phyloP scores from a whole-genome alignment of 331 rosid genomes.

The Phaseolus coccineus region DNA sequence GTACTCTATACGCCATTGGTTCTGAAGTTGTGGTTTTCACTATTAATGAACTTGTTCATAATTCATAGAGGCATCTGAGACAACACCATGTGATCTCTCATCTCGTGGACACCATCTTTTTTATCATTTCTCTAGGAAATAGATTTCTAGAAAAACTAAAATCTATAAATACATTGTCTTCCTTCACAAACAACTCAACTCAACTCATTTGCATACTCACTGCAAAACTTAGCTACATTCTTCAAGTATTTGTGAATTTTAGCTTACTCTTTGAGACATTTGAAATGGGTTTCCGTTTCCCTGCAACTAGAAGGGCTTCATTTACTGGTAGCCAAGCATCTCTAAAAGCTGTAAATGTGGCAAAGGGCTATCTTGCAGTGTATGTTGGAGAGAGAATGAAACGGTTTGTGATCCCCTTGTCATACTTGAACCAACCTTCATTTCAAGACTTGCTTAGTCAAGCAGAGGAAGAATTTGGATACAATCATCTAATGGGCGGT shows the following conservation, averaged over 20 bases:
- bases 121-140: not conserved
- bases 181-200: slow-evolving; percentile 26
- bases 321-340: slow-evolving; percentile 26
- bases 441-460: slow-evolving; percentile 38
- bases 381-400: slow-evolving; percentile 42
- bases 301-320: slow-evolving; percentile 35
- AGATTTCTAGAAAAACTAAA: not conserved
- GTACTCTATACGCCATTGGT: not conserved
- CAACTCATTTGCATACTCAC: not conserved
- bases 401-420: slow-evolving; percentile 40
- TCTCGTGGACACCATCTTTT: slow-evolving; percentile 13
- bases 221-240: not conserved
- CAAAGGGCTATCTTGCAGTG: slow-evolving; percentile 37
- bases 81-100: slow-evolving; percentile 54
- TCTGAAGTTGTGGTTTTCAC: slow-evolving; percentile 1
- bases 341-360: slow-evolving; percentile 20
- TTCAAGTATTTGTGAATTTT: not conserved
- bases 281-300: slow-evolving; percentile 50
- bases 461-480: slow-evolving; percentile 39
- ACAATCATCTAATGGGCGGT: slow-evolving; percentile 39
- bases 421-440: slow-evolving; percentile 39
- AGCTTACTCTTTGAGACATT: not conserved
- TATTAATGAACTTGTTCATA: not conserved
- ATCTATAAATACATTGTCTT: slow-evolving; percentile 22
- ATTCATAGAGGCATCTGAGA: slow-evolving; percentile 15